Conservation (phyloP, 495 filamentous ascomycete genomes). For the Friedmanniomyces simplex region DNA sequence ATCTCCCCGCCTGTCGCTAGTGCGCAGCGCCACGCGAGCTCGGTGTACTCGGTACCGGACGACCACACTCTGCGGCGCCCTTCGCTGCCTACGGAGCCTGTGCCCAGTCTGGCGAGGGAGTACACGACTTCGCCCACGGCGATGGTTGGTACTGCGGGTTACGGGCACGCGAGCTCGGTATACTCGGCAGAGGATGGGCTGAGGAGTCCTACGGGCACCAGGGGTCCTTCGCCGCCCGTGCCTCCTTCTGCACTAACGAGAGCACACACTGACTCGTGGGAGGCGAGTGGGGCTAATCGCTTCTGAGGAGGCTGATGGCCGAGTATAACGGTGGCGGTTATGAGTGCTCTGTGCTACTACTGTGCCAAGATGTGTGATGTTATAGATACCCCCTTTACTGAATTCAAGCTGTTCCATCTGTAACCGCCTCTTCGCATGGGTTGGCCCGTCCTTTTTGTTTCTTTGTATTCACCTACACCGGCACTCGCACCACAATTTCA, state of each 20-base stretch:
- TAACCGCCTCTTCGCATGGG: background rate
- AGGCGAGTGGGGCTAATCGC: background rate
- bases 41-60: background rate
- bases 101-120: background rate
- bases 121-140: background rate
- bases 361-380: background rate
- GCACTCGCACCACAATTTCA: too few relatives aligned
- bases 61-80: background rate
- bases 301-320: background rate
- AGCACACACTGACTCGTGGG: background rate
- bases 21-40: background rate
- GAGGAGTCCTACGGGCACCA: background rate
- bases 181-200: background rate
- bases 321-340: too few relatives aligned
- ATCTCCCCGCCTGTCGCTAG: background rate
- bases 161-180: background rate
- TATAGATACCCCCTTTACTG: background rate
- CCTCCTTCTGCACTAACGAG: background rate
- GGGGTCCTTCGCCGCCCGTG: background rate
- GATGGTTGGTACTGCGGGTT: background rate
- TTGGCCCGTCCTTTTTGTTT: too few relatives aligned
- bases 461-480: too few relatives aligned
- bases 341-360: too few relatives aligned
- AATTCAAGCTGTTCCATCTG: background rate
- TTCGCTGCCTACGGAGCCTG: background rate